Evolutionary conservation across 768 basidiomycete genomes (phyloP).

Genomic region (Mrakia blollopis): DNA sequence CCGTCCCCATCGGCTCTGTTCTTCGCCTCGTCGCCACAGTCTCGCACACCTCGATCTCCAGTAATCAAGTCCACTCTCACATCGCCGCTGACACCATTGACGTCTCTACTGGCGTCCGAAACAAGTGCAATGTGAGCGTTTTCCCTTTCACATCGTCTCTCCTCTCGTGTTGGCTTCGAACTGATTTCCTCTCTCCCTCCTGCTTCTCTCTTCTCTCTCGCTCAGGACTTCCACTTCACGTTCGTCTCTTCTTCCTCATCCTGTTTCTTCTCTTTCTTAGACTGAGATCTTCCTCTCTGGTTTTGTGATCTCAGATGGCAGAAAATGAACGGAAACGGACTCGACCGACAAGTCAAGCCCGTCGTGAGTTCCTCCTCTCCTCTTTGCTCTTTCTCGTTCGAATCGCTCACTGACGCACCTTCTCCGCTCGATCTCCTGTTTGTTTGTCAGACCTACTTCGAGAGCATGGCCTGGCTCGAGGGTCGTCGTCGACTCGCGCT

Average conservation of each 20-base stretch:
- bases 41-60: conserved; percentile 51
- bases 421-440: not conserved
- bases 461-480: conserved; percentile 81
- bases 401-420: not conserved
- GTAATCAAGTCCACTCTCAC: conserved; percentile 40
- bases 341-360: conserved; percentile 10
- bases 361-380: not conserved
- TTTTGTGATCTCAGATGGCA: not conserved
- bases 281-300: not conserved
- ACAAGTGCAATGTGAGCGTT: conserved; percentile 27
- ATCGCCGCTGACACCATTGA: conserved; percentile 47
- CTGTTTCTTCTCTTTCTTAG: not conserved
- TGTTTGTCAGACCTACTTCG: conserved; percentile 47
- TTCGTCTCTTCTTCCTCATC: not conserved
- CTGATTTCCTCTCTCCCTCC: not conserved
- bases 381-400: not conserved
- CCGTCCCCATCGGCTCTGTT: conserved; percentile 79
- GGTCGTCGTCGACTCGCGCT: conserved; percentile 66
- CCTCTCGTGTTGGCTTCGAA: not conserved
- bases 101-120: conserved; percentile 60
- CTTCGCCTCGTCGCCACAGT: conserved; percentile 67
- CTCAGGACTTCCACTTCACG: conserved; percentile 32
- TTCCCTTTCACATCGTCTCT: too few relatives aligned
- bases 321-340: not conserved
- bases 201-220: not conserved